Percentiles rank a stretch among this genome's conserved stretches.
Conservation (phyloP, 148 eudicot genomes). For the Simmondsia chinensis region DNA sequence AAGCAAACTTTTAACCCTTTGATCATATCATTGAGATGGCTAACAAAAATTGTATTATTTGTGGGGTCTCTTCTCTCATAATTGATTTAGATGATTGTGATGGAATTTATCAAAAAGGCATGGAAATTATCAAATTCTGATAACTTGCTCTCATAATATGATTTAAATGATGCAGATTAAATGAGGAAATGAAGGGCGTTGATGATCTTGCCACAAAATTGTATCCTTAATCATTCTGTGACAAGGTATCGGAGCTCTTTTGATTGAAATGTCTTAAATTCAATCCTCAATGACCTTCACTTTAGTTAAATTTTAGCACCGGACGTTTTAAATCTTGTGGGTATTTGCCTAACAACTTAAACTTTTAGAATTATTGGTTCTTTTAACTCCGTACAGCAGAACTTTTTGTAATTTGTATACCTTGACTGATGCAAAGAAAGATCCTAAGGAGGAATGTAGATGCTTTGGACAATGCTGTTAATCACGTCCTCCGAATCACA, state of each 20-base stretch:
- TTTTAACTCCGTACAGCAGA: no score
- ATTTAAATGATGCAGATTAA: constrained; percentile 44
- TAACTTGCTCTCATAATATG: not conserved
- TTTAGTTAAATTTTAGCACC: no score
- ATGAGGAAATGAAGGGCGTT: constrained; percentile 83
- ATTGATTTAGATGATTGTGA: not conserved
- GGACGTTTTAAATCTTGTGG: no score
- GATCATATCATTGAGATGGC: no score
- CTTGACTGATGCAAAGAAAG: constrained; percentile 52
- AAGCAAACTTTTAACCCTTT: no score
- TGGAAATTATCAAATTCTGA: not conserved
- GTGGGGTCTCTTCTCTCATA: no score
- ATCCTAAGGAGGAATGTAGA: constrained; percentile 59
- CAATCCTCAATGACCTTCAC: not conserved
- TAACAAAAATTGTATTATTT: no score
- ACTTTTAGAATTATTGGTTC: no score
- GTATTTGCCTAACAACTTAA: no score
- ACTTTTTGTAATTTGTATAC: constrained; percentile 9
- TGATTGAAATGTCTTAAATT: not conserved
- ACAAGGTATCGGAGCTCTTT: not conserved
- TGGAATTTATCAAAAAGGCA: not conserved
- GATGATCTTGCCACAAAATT: constrained; percentile 58
- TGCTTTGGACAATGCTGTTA: constrained; percentile 62
- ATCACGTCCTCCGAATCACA: constrained; percentile 47
- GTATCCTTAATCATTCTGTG: constrained; percentile 49